Base-by-base conservation (phyloP, 805 yeast species). In the Isabelozyma pseudorhagii region DNA sequence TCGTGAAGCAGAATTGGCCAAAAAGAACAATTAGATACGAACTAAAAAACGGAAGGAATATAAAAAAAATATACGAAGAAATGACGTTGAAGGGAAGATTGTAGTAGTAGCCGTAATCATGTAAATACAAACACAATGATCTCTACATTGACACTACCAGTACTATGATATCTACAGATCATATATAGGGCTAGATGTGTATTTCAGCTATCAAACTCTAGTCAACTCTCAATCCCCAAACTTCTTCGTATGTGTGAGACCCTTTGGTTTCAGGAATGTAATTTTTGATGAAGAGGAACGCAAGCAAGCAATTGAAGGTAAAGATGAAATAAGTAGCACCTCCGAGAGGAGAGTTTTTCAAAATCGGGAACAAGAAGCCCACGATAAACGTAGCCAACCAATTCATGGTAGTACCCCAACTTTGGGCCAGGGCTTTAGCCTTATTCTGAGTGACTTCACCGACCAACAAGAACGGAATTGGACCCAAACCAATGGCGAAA, bases 401-500 rank as follows among this genome's bases (percentile, higher is more conserved):
- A 65, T 93, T 94, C 72, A 89, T 81, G 11, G 89, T 81, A 0
- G 94, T 90, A 10, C 97, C 98, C 75, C 89, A 86, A 63, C 96
- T 85, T 68, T 94, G 99, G 0, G 98, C 97, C 42, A 83, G 75
- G 2, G 92, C 92, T 50, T 83, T 84, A 1, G 93, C 93, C 51
- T 83, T 82, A 1, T 79, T 70, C 52, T 91, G 96, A 0, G 96
- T 86, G n/a, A 93, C 84, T 63, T 94, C 98, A 6, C 96, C 82
- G 9, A 93, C 85, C 46, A 92, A 69, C 56, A 93, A 70, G 69
- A 94, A 93, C 40, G 99, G 99, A 48, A 94, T 91, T 6, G 99
- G 99, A 0, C 99, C 99, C 53, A 91, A 66, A 0, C 99, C 99
- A 34, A 87, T 71, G 0, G 97, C 98, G 72, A 93, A 94, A 27